These are phyloP conservation scores for Phallus indusiatus DNA, from an alignment of 768 basidiomycete species.

Conservation along the genomic window DNA sequence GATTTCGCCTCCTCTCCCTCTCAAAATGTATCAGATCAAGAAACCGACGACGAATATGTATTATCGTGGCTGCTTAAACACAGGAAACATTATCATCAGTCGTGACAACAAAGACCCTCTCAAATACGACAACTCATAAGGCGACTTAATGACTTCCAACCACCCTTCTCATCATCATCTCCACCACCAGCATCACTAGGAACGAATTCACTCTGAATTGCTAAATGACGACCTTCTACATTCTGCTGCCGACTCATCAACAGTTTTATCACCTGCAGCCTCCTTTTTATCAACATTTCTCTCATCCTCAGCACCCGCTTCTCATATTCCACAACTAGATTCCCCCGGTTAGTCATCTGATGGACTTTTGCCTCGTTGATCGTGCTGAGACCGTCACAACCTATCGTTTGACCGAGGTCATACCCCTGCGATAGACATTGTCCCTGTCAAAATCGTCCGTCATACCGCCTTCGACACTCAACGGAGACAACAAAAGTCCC, in stretches of 20 bases:
- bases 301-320: constrained; percentile 26
- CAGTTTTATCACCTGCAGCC: constrained; percentile 57
- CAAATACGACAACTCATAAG: no score
- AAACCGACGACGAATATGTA: no score
- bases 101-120: no score
- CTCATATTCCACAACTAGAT: constrained; percentile 34
- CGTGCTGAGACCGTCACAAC: constrained; percentile 75
- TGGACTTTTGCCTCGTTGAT: constrained; percentile 74
- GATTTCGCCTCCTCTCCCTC: no score
- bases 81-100: no score
- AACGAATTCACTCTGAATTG: no score
- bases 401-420: constrained; percentile 63
- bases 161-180: no score
- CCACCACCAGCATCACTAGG: no score
- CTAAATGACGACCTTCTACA: no score
- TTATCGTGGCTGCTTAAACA: no score
- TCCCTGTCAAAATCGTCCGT: constrained; percentile 79
- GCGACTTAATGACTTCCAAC: no score
- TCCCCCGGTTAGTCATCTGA: constrained; percentile 59
- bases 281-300: constrained; percentile 63
- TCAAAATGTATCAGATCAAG: no score
- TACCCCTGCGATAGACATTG: constrained; percentile 51
- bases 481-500: constrained; percentile 42
- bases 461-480: constrained; percentile 31
- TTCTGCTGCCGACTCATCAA: not conserved